Evolutionary conservation across 495 filamentous ascomycete genomes (phyloP), one percentile per base, ranked within the genome.

Genomic region (Aspergillus heteromorphus): DNA sequence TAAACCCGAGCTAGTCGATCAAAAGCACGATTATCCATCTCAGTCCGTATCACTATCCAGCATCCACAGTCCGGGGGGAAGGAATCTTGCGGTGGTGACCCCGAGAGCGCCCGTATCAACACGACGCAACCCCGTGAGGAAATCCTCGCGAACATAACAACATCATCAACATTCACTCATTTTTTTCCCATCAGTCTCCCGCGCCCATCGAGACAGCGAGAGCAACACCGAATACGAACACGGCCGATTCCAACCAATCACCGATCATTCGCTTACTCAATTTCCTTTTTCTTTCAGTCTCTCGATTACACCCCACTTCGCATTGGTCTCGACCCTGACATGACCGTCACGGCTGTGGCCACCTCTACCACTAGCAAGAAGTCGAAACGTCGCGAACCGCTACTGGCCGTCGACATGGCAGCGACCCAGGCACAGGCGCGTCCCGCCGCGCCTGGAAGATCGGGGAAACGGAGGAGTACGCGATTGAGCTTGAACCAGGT

Each of bases 321-420:
- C 40, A 47, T 51, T 54, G 30, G n/a, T 42, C 45, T 50, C 53
- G 48, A 57, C 61, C 61, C 57, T 76, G 73, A 73, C 66, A 77
- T 77, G 74, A 77, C 70, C 72, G 66, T 65, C 70, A 68, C 70
- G 64, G 69, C 75, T 58, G 41, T 74, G 60, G 65, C 71, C 51
- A 62, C 70, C 36, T 56, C 71, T 36, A 69, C 58, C 49, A 73
- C 60, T 54, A 73, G n/a, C n/a, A n/a, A n/a, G n/a, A n/a, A 70
- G 66, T 70, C 62, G 60, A 70, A 73, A 63, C 68, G 68, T 70
- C 74, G 73, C 62, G 72, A 73, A 65, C 73, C 72, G 45, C 63
- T 77, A 59, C 60, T 58, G 62, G 61, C 66, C 48, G 66, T 77
- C 57, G 61, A 69, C 62, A 77, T 77, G 74, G 72, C 70, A 55